Evolutionary conservation across 768 basidiomycete genomes (phyloP).

Genomic region (Termitomyces sp.): DNA sequence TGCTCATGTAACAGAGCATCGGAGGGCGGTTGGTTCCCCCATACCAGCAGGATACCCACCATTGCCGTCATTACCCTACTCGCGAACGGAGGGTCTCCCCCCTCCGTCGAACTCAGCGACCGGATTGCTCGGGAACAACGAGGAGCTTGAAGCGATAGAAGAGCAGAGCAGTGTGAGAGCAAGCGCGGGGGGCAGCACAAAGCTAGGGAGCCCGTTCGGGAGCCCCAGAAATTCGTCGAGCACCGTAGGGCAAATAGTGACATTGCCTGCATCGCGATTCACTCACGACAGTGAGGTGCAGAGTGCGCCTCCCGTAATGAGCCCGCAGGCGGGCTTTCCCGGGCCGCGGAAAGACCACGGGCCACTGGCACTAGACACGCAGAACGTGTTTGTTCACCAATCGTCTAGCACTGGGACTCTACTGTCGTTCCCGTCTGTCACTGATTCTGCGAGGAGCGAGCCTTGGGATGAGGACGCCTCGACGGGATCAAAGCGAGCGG

Average conservation of each 20-base stretch:
- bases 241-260: slow-evolving; percentile 22
- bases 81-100: slow-evolving; percentile 12
- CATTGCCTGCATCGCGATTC: slow-evolving; percentile 25
- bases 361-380: slow-evolving; percentile 31
- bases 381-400: slow-evolving; percentile 28
- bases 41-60: slow-evolving; percentile 27
- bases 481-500: slow-evolving; percentile 16
- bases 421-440: slow-evolving; percentile 47
- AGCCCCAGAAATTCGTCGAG: slow-evolving; percentile 2
- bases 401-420: slow-evolving; percentile 26
- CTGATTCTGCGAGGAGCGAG: slow-evolving; percentile 41
- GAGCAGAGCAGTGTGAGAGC: slow-evolving; percentile 12
- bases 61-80: slow-evolving; percentile 25
- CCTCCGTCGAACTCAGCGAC: slow-evolving; percentile 11
- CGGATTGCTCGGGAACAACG: slow-evolving; percentile 25
- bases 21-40: slow-evolving; percentile 32
- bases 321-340: slow-evolving; percentile 24
- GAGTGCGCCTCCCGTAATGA: slow-evolving; percentile 43
- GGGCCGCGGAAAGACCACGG: slow-evolving; percentile 12
- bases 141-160: slow-evolving; percentile 7
- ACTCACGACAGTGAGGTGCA: slow-evolving; percentile 29
- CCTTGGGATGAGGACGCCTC: slow-evolving; percentile 33
- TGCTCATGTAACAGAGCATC: slow-evolving; percentile 38
- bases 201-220: slow-evolving; percentile 8
- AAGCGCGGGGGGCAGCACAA: slow-evolving; percentile 9